These are phyloP conservation scores for Saccharomycopsis javanensis DNA, from an alignment of 805 yeast species.

Conservation along the genomic window DNA sequence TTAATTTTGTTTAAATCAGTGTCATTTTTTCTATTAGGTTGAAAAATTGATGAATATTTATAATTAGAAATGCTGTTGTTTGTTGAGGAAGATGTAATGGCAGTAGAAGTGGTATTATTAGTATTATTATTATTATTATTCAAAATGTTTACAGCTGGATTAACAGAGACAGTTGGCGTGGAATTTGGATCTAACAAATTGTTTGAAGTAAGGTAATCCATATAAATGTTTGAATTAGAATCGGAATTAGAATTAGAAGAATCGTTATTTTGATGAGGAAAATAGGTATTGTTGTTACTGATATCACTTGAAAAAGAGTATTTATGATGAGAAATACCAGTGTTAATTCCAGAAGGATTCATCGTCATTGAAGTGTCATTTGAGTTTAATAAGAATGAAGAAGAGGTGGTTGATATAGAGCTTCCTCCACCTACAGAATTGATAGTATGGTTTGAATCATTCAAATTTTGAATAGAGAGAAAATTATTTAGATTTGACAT, in stretches of 20 bases:
- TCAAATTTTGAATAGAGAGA: background rate
- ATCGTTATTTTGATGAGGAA: background rate
- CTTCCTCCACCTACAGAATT: background rate
- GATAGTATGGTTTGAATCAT: background rate
- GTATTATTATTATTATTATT: background rate
- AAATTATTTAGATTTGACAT: background rate
- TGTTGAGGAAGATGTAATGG: background rate
- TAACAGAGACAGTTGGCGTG: background rate
- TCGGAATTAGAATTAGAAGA: background rate
- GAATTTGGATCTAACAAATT: background rate
- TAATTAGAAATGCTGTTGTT: background rate
- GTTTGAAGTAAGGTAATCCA: background rate
- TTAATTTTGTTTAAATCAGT: background rate
- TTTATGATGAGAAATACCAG: background rate
- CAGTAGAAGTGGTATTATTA: too few relatives aligned
- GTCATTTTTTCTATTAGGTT: background rate
- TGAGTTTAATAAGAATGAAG: background rate
- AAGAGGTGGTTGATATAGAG: background rate
- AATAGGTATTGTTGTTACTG: background rate
- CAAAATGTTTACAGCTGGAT: background rate
- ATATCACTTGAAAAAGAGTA: background rate
- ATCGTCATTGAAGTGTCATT: background rate
- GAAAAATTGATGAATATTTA: background rate
- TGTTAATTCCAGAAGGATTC: background rate
- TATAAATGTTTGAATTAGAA: background rate